Evolutionary conservation across 805 yeast genomes (phyloP).

Genomic region (Saturnispora diversa): DNA sequence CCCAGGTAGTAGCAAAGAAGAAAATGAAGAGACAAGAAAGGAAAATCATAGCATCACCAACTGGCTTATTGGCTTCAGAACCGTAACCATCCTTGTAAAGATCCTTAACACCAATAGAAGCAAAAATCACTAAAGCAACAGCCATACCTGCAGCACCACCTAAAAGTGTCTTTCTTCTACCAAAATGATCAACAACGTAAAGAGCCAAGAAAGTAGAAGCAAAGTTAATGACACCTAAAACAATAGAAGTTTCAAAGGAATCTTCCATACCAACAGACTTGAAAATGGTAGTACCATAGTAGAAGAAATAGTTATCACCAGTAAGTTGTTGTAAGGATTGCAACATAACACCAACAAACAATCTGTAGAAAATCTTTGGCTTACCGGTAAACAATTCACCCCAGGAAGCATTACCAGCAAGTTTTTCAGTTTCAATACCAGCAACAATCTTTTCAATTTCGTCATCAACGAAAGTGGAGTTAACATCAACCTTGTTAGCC

Average conservation of each 20-base stretch:
- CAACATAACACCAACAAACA: slow-evolving; percentile 48
- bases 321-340: slow-evolving; percentile 58
- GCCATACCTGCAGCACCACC: slow-evolving; percentile 47
- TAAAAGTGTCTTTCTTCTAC: slow-evolving; percentile 45
- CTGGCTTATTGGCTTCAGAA: slow-evolving; percentile 37
- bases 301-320: slow-evolving; percentile 60
- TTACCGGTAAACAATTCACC: slow-evolving; percentile 52
- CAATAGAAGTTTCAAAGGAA: slow-evolving; percentile 52
- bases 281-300: slow-evolving; percentile 58
- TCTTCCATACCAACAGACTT: slow-evolving; percentile 49
- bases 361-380: slow-evolving; percentile 52
- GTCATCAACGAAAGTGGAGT: slow-evolving; percentile 45
- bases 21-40: slow-evolving; percentile 57
- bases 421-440: slow-evolving; percentile 51
- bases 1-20: slow-evolving; percentile 71
- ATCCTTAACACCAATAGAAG: slow-evolving; percentile 50
- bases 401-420: slow-evolving; percentile 63
- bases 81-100: slow-evolving; percentile 36
- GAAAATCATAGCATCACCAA: slow-evolving; percentile 57
- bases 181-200: slow-evolving; percentile 44
- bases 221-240: slow-evolving; percentile 50
- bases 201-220: slow-evolving; percentile 46
- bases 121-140: slow-evolving; percentile 49
- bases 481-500: slow-evolving; percentile 47
- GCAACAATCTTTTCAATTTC: slow-evolving; percentile 48